phyloP scores from a whole-genome alignment of 106 monocot genomes.

The Allium fistulosum region DNA sequence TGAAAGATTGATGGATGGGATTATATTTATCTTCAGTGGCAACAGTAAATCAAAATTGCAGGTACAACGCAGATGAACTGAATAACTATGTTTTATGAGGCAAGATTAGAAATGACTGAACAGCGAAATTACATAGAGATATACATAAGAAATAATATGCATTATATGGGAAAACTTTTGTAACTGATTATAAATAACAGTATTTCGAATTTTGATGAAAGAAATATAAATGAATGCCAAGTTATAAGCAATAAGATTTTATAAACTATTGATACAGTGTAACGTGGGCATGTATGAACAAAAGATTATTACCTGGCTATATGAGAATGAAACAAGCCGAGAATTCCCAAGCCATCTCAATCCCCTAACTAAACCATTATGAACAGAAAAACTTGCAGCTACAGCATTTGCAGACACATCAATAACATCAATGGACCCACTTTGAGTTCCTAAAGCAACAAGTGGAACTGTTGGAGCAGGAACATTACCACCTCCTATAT shows the following conservation, averaged over 20 bases:
- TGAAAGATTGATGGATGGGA: neutral
- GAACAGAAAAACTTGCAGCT: slow-evolving; percentile 87
- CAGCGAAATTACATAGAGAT: too few relatives aligned
- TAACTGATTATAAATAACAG: too few relatives aligned
- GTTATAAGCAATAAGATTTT: too few relatives aligned
- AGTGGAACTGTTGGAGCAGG: slow-evolving; percentile 96
- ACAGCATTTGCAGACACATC: slow-evolving; percentile 93
- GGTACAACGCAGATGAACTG: neutral
- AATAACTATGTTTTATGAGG: neutral
- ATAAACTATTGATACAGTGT: too few relatives aligned
- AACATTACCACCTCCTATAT: slow-evolving; percentile 88
- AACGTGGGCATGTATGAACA: too few relatives aligned
- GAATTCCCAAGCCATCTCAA: slow-evolving; percentile 99
- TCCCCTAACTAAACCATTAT: slow-evolving; percentile 70
- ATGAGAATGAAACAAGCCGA: slow-evolving; percentile 94
- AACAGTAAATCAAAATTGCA: neutral
- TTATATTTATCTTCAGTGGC: too few relatives aligned
- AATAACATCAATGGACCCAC: slow-evolving; percentile 80
- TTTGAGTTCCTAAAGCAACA: slow-evolving; percentile 96
- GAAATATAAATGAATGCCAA: too few relatives aligned
- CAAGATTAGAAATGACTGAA: neutral
- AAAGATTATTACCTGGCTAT: slow-evolving; percentile 45
- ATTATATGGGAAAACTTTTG: too few relatives aligned
- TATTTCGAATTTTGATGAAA: too few relatives aligned
- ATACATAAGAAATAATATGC: too few relatives aligned